Evolutionary conservation across 2,329 filamentous ascomycete species (phyloP).

Genomic region (Eurotiales sp.): DNA sequence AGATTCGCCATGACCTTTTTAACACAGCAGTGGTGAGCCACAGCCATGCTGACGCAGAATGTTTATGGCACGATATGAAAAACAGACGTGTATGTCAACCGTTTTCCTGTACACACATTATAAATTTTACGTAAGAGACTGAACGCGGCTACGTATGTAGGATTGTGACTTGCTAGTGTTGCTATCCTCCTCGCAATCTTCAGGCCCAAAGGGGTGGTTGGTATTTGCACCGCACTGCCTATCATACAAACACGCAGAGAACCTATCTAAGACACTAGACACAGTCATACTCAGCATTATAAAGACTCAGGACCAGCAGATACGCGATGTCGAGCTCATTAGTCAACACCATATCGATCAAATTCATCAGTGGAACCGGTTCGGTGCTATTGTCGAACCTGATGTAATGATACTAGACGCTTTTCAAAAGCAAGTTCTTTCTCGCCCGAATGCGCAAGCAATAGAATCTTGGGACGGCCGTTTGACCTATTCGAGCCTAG

Average conservation of each 20-base stretch:
- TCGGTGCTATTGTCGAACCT: background rate
- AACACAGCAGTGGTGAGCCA: background rate
- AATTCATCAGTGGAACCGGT: background rate
- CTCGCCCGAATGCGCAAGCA: conserved; percentile 26
- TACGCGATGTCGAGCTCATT: background rate
- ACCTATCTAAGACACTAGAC: background rate
- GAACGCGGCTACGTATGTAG: background rate
- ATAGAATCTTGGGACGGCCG: conserved; percentile 35
- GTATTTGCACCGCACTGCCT: background rate
- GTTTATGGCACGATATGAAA: background rate
- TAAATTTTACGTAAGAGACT: no score
- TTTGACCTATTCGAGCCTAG: conserved; percentile 30
- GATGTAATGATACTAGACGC: background rate
- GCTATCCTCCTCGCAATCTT: background rate
- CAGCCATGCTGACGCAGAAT: background rate
- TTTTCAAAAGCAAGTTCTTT: background rate
- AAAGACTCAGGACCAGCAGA: background rate
- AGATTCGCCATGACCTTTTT: background rate
- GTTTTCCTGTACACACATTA: no score
- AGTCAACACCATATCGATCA: background rate
- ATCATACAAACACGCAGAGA: background rate
- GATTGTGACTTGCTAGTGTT: background rate
- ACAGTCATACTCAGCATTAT: background rate
- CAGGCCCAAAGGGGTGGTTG: background rate
- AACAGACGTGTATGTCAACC: background rate